Percentiles rank a stretch among this genome's conserved stretches.
Conservation (phyloP, 2,329 filamentous ascomycete species). For the Neopestalotiopsis rosae region DNA sequence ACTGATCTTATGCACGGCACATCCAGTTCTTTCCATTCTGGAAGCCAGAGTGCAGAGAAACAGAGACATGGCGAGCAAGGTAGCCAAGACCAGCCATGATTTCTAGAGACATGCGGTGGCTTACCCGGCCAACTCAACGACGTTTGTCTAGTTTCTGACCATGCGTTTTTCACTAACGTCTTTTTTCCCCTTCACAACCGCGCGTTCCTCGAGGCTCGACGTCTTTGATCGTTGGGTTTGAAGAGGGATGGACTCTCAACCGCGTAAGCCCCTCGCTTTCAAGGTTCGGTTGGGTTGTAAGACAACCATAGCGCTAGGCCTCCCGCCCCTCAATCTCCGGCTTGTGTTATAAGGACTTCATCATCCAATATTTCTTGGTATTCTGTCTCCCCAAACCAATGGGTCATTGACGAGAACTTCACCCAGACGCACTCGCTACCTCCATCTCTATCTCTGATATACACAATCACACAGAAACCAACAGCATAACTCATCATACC, state of each 20-base stretch:
- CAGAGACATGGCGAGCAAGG: background rate
- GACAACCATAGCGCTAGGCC: background rate
- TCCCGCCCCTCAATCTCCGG: background rate
- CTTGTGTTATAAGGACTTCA: background rate
- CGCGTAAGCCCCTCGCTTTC: background rate
- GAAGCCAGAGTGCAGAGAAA: no score
- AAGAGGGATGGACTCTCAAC: background rate
- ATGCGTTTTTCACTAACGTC: background rate
- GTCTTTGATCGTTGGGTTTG: background rate
- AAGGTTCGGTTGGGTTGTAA: constrained; percentile 3
- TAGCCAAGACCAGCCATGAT: background rate
- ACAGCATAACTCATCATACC: background rate
- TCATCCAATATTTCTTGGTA: background rate
- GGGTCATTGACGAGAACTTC: background rate
- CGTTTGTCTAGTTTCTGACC: background rate
- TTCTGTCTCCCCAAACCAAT: background rate
- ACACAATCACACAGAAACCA: background rate
- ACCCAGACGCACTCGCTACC: background rate
- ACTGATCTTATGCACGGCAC: background rate
- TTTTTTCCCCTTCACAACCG: background rate
- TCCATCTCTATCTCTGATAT: background rate
- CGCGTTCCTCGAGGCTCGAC: background rate
- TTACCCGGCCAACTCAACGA: background rate
- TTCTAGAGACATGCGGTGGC: background rate
- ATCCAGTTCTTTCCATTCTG: background rate